These are phyloP conservation scores for Hydnomerulius pinastri DNA, from an alignment of 768 basidiomycete genomes.

Conservation along the genomic window DNA sequence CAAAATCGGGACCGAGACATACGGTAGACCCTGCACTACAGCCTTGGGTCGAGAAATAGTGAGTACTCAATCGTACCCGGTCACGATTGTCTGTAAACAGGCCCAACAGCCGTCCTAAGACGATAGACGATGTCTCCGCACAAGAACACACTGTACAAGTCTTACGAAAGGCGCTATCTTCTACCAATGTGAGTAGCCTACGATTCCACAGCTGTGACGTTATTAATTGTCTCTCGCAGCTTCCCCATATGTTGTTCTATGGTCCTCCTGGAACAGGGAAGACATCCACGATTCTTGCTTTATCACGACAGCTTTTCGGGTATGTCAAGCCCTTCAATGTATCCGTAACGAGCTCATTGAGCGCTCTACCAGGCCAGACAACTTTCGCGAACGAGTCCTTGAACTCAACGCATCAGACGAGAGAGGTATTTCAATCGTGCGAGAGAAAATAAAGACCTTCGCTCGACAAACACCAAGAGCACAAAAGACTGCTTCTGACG, in stretches of 20 bases:
- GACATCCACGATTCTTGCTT: slow-evolving; percentile 95
- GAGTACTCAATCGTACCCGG: slow-evolving; percentile 22
- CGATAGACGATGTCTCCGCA: slow-evolving; percentile 96
- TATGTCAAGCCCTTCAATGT: slow-evolving; percentile 36
- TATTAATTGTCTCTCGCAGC: slow-evolving; percentile 48
- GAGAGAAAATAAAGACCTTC: slow-evolving; percentile 99
- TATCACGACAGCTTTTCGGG: slow-evolving; percentile 94
- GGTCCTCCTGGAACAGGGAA: slow-evolving; percentile 99
- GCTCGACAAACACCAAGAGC: slow-evolving; percentile 89
- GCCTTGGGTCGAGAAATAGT: slow-evolving; percentile 99
- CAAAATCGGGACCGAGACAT: slow-evolving; percentile 45
- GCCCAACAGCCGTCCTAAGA: slow-evolving; percentile 81
- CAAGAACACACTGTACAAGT: slow-evolving; percentile 97
- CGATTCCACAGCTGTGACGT: background rate
- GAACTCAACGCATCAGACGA: slow-evolving; percentile 99
- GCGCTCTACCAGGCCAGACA: slow-evolving; percentile 71
- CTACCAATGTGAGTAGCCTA: slow-evolving; percentile 72
- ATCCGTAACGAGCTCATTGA: background rate
- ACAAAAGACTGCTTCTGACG: slow-evolving; percentile 70
- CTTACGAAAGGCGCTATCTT: slow-evolving; percentile 84
- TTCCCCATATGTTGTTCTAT: slow-evolving; percentile 99
- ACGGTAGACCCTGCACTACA: slow-evolving; percentile 60
- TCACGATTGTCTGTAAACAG: slow-evolving; percentile 6
- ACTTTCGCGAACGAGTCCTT: slow-evolving; percentile 89
- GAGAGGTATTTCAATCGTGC: slow-evolving; percentile 93